These are phyloP conservation scores for Apiotrichum porosum DNA, from an alignment of 1,284 basidiomycete species.

Conservation along the genomic window DNA sequence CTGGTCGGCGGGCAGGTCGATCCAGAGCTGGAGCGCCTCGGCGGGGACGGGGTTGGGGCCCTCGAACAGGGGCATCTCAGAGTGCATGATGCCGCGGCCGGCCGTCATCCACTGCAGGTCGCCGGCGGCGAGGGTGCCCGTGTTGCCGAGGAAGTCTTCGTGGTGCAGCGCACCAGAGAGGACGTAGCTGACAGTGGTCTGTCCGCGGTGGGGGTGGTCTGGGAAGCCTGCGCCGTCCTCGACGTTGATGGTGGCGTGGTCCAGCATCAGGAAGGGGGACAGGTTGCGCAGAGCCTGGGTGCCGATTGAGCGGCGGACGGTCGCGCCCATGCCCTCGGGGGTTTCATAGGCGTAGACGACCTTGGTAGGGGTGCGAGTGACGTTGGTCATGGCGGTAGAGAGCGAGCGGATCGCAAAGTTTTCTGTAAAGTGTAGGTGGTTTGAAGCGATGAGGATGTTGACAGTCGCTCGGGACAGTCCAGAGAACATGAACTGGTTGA, in stretches of 20 bases:
- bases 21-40: slow-evolving; percentile 83
- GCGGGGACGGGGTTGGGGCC: slow-evolving; percentile 44
- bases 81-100: slow-evolving; percentile 63
- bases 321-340: slow-evolving; percentile 80
- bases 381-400: slow-evolving; percentile 1
- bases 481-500: no score
- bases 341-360: slow-evolving; percentile 71
- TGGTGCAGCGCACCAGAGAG: slow-evolving; percentile 68
- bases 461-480: no score
- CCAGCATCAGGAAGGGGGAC: slow-evolving; percentile 81
- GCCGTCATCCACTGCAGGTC: slow-evolving; percentile 96
- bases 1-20: slow-evolving; percentile 79
- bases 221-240: slow-evolving; percentile 52
- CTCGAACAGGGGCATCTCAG: slow-evolving; percentile 80
- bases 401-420: no score
- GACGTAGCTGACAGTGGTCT: slow-evolving; percentile 74
- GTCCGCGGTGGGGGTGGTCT: slow-evolving; percentile 83
- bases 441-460: no score
- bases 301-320: slow-evolving; percentile 86
- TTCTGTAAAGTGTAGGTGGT: no score
- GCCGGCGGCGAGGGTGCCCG: slow-evolving; percentile 69
- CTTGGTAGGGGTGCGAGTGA: slow-evolving; percentile 68
- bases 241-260: slow-evolving; percentile 45
- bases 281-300: slow-evolving; percentile 68
- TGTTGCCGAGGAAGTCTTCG: slow-evolving; percentile 88